Conservation (phyloP, 2,329 filamentous ascomycete genomes). For the Talaromyces sp. region DNA sequence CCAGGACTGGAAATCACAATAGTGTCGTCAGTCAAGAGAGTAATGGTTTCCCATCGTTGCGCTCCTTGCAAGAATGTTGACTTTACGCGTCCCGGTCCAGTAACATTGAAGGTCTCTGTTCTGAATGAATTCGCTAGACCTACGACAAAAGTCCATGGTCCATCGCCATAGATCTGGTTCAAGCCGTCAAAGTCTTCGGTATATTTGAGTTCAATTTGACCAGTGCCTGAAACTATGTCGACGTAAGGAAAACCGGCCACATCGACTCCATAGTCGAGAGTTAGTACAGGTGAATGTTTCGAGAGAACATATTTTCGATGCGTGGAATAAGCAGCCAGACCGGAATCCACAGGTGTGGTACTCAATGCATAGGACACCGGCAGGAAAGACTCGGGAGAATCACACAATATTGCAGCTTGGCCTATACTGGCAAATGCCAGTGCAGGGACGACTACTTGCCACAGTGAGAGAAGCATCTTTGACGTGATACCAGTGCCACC, state of each 20-base stretch:
- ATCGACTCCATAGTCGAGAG: background rate
- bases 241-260: background rate
- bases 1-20: background rate
- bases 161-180: background rate
- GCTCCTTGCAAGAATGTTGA: background rate
- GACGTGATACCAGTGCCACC: background rate
- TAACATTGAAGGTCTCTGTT: background rate
- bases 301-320: background rate
- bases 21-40: background rate
- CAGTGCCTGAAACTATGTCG: background rate
- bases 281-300: background rate
- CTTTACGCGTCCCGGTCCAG: background rate
- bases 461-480: background rate
- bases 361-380: background rate
- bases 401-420: background rate
- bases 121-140: background rate
- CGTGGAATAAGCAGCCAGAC: background rate
- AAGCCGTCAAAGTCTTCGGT: background rate
- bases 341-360: background rate
- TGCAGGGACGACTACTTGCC: background rate
- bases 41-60: background rate
- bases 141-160: background rate
- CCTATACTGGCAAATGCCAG: background rate
- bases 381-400: background rate
- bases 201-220: background rate